phyloP scores from a whole-genome alignment of 495 filamentous ascomycete genomes.

The Daldinia decipiens region DNA sequence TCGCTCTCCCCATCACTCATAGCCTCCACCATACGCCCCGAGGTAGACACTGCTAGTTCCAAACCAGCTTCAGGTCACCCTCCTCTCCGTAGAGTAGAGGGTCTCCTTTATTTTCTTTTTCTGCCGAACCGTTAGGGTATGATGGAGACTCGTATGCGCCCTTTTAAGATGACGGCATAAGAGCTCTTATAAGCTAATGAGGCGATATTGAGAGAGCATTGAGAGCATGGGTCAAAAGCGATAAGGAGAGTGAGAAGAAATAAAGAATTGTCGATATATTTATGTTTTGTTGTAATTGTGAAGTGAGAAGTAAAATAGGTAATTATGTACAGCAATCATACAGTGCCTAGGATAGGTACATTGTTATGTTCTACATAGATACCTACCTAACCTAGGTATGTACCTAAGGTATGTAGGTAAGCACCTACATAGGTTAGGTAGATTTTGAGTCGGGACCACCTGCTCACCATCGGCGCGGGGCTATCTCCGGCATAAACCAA shows the following conservation, averaged over 20 bases:
- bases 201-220: constrained; percentile 10
- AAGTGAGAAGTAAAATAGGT: constrained; percentile 16
- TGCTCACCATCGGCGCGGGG: constrained; percentile 27
- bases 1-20: constrained; percentile 52
- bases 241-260: not conserved
- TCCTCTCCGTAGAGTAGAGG: constrained; percentile 13
- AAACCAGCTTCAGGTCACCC: constrained; percentile 3
- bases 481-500: constrained; percentile 17
- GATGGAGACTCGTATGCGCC: constrained; percentile 16
- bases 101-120: constrained; percentile 11
- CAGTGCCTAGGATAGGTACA: not conserved
- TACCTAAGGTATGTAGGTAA: constrained; percentile 3
- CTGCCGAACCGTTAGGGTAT: not conserved
- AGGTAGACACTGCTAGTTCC: constrained; percentile 20
- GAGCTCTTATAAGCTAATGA: constrained; percentile 13
- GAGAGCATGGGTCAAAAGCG: not conserved
- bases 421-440: no score
- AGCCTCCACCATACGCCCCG: constrained; percentile 42
- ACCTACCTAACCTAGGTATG: no score
- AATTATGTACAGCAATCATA: constrained; percentile 1
- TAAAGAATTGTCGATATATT: constrained; percentile 9
- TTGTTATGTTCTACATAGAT: no score
- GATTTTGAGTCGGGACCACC: constrained; percentile 3
- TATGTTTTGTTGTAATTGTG: constrained; percentile 17
- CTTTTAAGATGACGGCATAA: constrained; percentile 24